Conservation (phyloP, 2,329 filamentous ascomycete species). For the Penicillium psychrosexuale region DNA sequence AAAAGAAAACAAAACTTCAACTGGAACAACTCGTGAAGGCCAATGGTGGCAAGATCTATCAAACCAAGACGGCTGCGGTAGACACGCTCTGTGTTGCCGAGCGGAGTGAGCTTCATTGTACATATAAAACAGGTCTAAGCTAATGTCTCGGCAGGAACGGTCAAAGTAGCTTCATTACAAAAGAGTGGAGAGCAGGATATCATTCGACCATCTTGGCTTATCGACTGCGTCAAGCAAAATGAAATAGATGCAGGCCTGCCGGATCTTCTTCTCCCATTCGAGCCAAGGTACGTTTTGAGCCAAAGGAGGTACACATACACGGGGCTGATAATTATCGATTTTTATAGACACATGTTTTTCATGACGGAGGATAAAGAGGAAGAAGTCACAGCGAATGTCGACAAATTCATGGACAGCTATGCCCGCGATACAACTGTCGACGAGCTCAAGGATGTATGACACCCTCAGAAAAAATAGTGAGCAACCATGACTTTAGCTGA, state of each 20-base stretch:
- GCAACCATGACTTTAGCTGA: neutral
- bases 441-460: constrained; percentile 55
- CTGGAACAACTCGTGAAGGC: constrained; percentile 78
- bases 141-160: constrained; percentile 44
- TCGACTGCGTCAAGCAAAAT: constrained; percentile 69
- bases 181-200: constrained; percentile 70
- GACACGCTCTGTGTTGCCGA: constrained; percentile 74
- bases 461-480: neutral
- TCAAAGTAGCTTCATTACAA: constrained; percentile 80
- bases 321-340: constrained; percentile 18
- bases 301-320: neutral
- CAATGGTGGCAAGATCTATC: constrained; percentile 75
- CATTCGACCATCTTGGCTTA: constrained; percentile 75
- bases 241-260: constrained; percentile 53
- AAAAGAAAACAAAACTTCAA: constrained; percentile 72
- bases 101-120: constrained; percentile 51
- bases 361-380: constrained; percentile 56
- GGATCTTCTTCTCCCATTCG: constrained; percentile 62
- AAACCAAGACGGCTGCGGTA: constrained; percentile 62
- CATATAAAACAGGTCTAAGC: neutral
- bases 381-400: constrained; percentile 61
- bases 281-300: constrained; percentile 47
- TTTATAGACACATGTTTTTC: constrained; percentile 68
- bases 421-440: constrained; percentile 63
- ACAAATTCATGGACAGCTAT: constrained; percentile 81